Percentiles rank a stretch among this genome's conserved stretches.
phyloP scores from a whole-genome alignment of 2,329 filamentous ascomycete species.

The Cercospora sp. region DNA sequence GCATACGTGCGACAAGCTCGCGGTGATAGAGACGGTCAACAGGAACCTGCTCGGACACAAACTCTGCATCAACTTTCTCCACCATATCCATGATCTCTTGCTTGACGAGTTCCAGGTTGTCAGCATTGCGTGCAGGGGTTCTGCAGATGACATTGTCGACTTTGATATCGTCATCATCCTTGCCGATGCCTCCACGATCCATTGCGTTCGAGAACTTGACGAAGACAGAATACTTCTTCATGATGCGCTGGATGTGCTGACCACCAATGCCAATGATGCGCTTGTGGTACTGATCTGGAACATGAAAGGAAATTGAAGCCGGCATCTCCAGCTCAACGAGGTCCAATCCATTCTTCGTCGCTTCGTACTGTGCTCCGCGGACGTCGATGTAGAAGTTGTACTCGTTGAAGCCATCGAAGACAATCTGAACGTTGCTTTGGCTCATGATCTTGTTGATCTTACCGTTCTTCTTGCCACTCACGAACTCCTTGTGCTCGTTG shows the following conservation, averaged over 20 bases:
- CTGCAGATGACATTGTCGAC: conserved; percentile 99
- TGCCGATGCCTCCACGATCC: conserved; percentile 90
- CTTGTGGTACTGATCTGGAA: conserved; percentile 98
- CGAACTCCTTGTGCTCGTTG: conserved; percentile 99
- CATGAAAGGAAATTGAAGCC: conserved; percentile 97
- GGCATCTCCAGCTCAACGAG: conserved; percentile 99
- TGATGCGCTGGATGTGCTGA: conserved; percentile 98
- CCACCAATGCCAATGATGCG: conserved; percentile 98
- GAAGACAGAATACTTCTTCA: conserved; percentile 99
- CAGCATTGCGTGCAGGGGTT: conserved; percentile 92
- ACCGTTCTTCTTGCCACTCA: conserved; percentile 98
- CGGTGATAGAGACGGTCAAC: conserved; percentile 95
- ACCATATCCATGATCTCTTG: conserved; percentile 99
- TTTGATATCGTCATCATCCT: conserved; percentile 97
- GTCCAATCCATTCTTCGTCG: conserved; percentile 86
- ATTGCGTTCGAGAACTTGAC: conserved; percentile 99
- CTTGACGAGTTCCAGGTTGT: conserved; percentile 95
- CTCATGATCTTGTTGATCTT: conserved; percentile 99
- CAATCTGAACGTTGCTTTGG: conserved; percentile 97
- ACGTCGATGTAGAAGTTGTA: conserved; percentile 99
- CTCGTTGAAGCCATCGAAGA: conserved; percentile 98
- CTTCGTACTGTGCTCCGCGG: conserved; percentile 86
- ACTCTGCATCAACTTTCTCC: conserved; percentile 94
- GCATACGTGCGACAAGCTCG: conserved; percentile 83
- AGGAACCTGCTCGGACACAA: conserved; percentile 88